Evolutionary conservation across 768 basidiomycete genomes (phyloP).

Genomic region (Rhodosporidiobolus sp.): DNA sequence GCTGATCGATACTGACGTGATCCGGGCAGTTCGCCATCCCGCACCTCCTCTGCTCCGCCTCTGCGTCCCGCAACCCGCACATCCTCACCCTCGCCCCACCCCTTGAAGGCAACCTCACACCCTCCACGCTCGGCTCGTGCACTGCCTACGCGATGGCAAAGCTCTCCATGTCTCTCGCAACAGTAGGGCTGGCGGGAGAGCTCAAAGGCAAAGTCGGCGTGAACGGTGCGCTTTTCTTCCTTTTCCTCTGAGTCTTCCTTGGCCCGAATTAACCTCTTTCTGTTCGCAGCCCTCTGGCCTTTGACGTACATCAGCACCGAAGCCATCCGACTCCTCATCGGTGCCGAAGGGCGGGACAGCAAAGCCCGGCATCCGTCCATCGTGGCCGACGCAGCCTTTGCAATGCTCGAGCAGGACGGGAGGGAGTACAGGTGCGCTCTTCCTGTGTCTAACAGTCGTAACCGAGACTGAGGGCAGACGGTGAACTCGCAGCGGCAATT

Average conservation of each 20-base stretch:
- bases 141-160: conserved; percentile 25
- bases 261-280: rapidly evolving
- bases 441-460: too few relatives aligned
- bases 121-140: background rate
- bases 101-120: conserved; percentile 1
- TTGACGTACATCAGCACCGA: conserved; percentile 18
- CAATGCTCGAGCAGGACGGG: conserved; percentile 11
- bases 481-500: conserved; percentile 17
- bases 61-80: conserved; percentile 10
- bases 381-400: conserved; percentile 21
- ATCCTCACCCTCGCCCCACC: conserved; percentile 24
- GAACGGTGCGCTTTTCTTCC: background rate
- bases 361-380: conserved; percentile 1
- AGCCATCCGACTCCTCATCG: conserved; percentile 15
- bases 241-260: background rate
- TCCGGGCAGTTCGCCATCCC: conserved; percentile 17
- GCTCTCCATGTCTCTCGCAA: conserved; percentile 13
- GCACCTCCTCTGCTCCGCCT: conserved; percentile 15
- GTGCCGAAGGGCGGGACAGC: background rate
- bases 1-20: too few relatives aligned
- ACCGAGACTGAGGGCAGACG: too few relatives aligned
- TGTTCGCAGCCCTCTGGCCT: conserved; percentile 16
- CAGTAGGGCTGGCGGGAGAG: conserved; percentile 14
- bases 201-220: conserved; percentile 10
- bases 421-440: background rate